These are phyloP conservation scores for Malassezia restricta DNA, from an alignment of 1,284 basidiomycete genomes.

Conservation along the genomic window DNA sequence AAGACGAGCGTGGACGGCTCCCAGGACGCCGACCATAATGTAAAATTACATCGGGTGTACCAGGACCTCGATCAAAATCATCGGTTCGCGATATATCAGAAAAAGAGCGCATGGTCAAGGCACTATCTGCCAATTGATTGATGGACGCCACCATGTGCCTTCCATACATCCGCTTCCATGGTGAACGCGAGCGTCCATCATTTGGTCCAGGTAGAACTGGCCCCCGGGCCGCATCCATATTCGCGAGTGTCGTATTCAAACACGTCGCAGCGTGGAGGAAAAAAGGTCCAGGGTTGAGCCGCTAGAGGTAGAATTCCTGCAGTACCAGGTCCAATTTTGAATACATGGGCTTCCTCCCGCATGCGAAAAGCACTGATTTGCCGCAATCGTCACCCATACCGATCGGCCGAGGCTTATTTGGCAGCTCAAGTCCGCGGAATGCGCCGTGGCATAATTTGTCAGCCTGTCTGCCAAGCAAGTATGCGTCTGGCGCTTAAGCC, in stretches of 20 bases:
- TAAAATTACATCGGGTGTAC: constrained; percentile 10
- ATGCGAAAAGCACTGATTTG: too few species aligned
- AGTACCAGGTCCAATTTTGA: too few species aligned
- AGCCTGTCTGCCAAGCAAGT: too few species aligned
- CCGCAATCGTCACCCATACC: too few species aligned
- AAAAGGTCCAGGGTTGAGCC: too few species aligned
- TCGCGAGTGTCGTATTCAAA: not conserved
- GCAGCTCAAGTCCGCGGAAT: too few species aligned
- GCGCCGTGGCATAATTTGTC: too few species aligned
- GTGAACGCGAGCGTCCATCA: not conserved
- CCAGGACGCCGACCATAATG: not conserved
- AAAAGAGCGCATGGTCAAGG: constrained; percentile 1
- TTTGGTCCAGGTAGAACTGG: not conserved
- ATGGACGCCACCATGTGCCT: not conserved
- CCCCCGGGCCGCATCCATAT: constrained; percentile 1
- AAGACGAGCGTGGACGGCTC: not conserved
- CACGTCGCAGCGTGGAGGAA: too few species aligned
- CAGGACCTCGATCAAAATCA: constrained; percentile 4
- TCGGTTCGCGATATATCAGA: not conserved
- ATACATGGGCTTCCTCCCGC: too few species aligned
- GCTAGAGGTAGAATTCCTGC: too few species aligned
- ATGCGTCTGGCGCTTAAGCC: too few species aligned
- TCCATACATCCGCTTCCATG: not conserved
- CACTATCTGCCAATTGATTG: not conserved
- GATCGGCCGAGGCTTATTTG: too few species aligned